Evolutionary conservation across 192 early-diverging fungal species (phyloP), one percentile per base, ranked within the genome.

Genomic region (Coemansia interrupta): DNA sequence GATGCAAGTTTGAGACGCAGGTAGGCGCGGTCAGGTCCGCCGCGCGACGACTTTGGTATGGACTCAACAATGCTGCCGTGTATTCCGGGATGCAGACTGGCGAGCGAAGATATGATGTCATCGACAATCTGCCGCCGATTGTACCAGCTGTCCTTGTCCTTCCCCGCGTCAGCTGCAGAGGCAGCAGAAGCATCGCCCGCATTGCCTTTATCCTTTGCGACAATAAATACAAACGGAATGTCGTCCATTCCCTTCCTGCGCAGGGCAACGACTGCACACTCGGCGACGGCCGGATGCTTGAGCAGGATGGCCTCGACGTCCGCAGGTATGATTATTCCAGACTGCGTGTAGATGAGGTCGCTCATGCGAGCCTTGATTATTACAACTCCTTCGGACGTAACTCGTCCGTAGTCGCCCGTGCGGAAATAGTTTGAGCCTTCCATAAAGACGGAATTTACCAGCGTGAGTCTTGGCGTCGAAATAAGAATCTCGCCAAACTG

Each of bases 401-500:
- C 68, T 0, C 51, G 66, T 23, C 73, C 73, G 32, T 63, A 71
- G 52, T 71, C 68, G 29, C 74, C 74, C 2, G 74, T 78, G 55
- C 36, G 38, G 49, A 78, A 78, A 54, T 63, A 71, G 26, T 29
- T 23, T 5, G 55, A 14, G 39, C 54, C 20, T 19, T 53, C 55
- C 26, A 22, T 53, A 38, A 40, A 15, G 5, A 36, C 56, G 18
- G 46, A 45, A 23, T 48, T 24, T n/a, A 17, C 30, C 0, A 46
- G 22, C 6, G 56, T 48, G 20, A 78, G 57, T 7, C 74, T 52
- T 12, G 74, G 74, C 12, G 74, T 78, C 24, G 54, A 68, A 32
- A 78, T 65, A 11, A 66, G 60, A 29, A 78, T 78, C 43, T 78
- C 74, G 60, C 74, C 74, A 55, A 29, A 71, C 46, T 67, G 45